A percentile compares a stretch with the other conserved stretches of the same genome.
These are phyloP conservation scores for Pseudogymnoascus sp. DNA, from an alignment of 2,329 filamentous ascomycete genomes.

Conservation along the genomic window DNA sequence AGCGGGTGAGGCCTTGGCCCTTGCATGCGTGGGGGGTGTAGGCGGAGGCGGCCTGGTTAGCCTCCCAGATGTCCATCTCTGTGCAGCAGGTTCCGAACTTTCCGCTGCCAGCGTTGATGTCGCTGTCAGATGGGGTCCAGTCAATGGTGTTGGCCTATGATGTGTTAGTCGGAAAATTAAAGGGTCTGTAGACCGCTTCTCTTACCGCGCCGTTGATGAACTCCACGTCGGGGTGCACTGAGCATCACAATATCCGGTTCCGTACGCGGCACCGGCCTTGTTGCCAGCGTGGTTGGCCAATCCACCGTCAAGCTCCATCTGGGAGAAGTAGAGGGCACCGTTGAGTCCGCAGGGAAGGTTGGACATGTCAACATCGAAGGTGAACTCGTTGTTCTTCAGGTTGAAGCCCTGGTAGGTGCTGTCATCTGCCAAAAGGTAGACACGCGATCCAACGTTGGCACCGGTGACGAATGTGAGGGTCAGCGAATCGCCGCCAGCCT, in stretches of 20 bases:
- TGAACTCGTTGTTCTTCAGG: slow-evolving; percentile 59
- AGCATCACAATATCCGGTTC: slow-evolving; percentile 56
- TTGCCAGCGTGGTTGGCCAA: slow-evolving; percentile 41
- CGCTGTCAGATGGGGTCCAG: slow-evolving; percentile 39
- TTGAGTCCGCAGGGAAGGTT: slow-evolving; percentile 61
- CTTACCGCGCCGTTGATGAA: slow-evolving; percentile 42
- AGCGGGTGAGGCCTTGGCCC: slow-evolving; percentile 36
- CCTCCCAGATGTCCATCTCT: slow-evolving; percentile 60
- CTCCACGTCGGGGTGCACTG: slow-evolving; percentile 44
- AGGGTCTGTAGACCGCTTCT: slow-evolving; percentile 21
- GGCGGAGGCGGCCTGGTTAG: slow-evolving; percentile 49
- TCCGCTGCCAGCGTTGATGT: slow-evolving; percentile 44
- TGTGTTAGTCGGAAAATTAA: slow-evolving; percentile 20
- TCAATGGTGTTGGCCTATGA: slow-evolving; percentile 42
- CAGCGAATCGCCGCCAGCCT: slow-evolving; percentile 42
- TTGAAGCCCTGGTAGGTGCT: slow-evolving; percentile 58
- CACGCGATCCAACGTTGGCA: slow-evolving; percentile 44
- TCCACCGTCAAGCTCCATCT: slow-evolving; percentile 56
- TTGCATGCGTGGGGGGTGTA: slow-evolving; percentile 50
- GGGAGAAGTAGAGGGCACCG: slow-evolving; percentile 58
- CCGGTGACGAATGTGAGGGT: slow-evolving; percentile 49
- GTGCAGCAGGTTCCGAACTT: slow-evolving; percentile 53
- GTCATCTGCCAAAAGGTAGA: slow-evolving; percentile 56
- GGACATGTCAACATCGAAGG: slow-evolving; percentile 63
- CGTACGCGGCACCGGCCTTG: slow-evolving; percentile 49